These are phyloP conservation scores for Tuctoria greenei DNA, from an alignment of 176 grass and related monocot genomes.

Conservation along the genomic window DNA sequence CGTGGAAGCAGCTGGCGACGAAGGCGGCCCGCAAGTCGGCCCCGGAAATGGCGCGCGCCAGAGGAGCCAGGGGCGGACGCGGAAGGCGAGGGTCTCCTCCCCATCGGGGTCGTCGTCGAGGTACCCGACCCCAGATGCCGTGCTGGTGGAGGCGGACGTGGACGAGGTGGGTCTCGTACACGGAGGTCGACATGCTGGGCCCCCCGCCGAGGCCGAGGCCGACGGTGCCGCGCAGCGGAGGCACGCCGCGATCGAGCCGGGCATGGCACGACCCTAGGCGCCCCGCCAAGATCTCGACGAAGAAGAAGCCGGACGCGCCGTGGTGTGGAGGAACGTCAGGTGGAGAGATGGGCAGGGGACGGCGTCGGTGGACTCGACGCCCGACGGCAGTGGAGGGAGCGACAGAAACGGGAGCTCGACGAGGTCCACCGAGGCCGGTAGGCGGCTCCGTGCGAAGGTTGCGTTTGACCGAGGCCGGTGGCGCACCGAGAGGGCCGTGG, in stretches of 20 bases:
- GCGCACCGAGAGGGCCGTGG: constrained; percentile 43
- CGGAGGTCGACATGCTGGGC: constrained; percentile 57
- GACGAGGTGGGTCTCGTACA: constrained; percentile 81
- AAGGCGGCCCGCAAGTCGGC: constrained; percentile 69
- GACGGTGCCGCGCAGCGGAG: constrained; percentile 37
- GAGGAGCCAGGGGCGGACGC: constrained; percentile 64
- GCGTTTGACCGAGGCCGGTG: constrained; percentile 51
- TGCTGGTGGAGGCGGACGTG: not conserved
- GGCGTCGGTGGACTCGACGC: constrained; percentile 56
- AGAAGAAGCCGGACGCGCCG: constrained; percentile 44
- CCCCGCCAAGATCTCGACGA: constrained; percentile 40
- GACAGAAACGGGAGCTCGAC: constrained; percentile 47
- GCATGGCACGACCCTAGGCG: constrained; percentile 46
- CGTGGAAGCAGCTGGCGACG: constrained; percentile 60
- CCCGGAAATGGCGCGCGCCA: constrained; percentile 61
- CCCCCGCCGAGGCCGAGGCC: constrained; percentile 9
- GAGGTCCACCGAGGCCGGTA: constrained; percentile 29
- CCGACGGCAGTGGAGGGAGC: constrained; percentile 22
- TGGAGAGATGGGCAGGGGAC: constrained; percentile 35
- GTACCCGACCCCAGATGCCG: constrained; percentile 1
- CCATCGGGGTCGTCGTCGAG: constrained; percentile 40
- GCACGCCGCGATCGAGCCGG: constrained; percentile 42
- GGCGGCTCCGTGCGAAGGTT: constrained; percentile 38
- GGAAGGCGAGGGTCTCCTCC: constrained; percentile 54
- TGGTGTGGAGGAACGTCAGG: constrained; percentile 52